Conservation (phyloP, 78 protist species). For the Dictyostelium capitatum region DNA sequence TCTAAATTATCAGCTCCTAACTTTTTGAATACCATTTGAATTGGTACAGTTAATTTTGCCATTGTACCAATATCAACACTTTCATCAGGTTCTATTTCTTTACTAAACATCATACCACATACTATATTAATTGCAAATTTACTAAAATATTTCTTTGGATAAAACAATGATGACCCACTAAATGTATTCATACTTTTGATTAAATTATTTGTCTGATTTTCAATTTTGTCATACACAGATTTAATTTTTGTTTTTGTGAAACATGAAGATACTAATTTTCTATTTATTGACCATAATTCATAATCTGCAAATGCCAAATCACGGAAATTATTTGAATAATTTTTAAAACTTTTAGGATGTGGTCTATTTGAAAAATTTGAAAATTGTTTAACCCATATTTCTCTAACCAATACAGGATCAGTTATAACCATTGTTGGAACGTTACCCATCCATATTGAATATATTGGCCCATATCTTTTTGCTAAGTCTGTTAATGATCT, state of each 20-base stretch:
- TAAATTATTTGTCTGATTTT: not conserved
- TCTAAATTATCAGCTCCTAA: conserved; percentile 17
- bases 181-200: too few relatives aligned
- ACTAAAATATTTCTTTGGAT: conserved; percentile 16
- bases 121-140: conserved; percentile 39
- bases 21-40: conserved; percentile 15
- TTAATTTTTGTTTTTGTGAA: conserved; percentile 49
- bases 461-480: conserved; percentile 33
- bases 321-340: not conserved
- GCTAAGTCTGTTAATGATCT: not conserved
- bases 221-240: not conserved
- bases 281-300: not conserved
- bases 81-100: conserved; percentile 30
- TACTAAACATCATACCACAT: conserved; percentile 18
- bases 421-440: conserved; percentile 5
- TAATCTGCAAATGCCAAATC: not conserved
- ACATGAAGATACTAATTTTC: conserved; percentile 13
- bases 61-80: conserved; percentile 14
- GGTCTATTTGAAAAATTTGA: conserved; percentile 11
- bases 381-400: conserved; percentile 20
- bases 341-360: not conserved
- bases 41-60: conserved; percentile 1
- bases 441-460: conserved; percentile 52
- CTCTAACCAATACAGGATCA: conserved; percentile 23
- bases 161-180: too few relatives aligned